These are phyloP conservation scores for Rhododendron griersonianum DNA, from an alignment of 148 eudicot genomes.

Conservation along the genomic window DNA sequence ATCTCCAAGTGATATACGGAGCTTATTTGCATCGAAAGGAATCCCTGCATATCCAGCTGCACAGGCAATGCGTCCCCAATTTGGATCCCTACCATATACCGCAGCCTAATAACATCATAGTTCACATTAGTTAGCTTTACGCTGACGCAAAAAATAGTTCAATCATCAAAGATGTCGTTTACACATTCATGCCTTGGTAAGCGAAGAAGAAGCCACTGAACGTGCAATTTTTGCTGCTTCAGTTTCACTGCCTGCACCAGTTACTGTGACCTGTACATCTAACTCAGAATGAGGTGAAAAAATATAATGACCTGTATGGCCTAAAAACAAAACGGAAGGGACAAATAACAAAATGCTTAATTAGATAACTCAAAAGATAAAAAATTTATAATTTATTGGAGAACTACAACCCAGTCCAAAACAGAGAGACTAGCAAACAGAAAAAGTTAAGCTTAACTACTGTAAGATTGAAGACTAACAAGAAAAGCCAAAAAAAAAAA, in stretches of 20 bases:
- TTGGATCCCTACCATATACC: constrained; percentile 96
- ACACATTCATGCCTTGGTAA: constrained; percentile 59
- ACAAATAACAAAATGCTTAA: background rate
- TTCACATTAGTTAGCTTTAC: background rate
- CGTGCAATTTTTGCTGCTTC: constrained; percentile 95
- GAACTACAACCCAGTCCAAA: background rate
- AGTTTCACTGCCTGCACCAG: constrained; percentile 68
- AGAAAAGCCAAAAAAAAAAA: background rate
- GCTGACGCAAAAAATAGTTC: constrained; percentile 7
- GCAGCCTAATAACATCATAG: constrained; percentile 60
- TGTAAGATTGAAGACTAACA: background rate
- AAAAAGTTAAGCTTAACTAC: background rate
- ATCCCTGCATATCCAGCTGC: constrained; percentile 96
- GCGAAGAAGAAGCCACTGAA: constrained; percentile 90
- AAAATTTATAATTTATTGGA: background rate
- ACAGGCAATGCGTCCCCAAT: constrained; percentile 99
- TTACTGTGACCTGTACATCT: constrained; percentile 61
- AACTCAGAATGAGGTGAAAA: constrained; percentile 2
- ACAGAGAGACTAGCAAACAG: background rate
- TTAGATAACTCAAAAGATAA: background rate
- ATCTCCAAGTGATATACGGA: constrained; percentile 80
- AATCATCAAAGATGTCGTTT: background rate
- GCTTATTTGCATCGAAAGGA: constrained; percentile 59
- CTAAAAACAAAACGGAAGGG: background rate
- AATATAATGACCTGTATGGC: background rate